These are phyloP conservation scores for Salicornia ramosissima DNA, from an alignment of 148 eudicot genomes.

Conservation along the genomic window DNA sequence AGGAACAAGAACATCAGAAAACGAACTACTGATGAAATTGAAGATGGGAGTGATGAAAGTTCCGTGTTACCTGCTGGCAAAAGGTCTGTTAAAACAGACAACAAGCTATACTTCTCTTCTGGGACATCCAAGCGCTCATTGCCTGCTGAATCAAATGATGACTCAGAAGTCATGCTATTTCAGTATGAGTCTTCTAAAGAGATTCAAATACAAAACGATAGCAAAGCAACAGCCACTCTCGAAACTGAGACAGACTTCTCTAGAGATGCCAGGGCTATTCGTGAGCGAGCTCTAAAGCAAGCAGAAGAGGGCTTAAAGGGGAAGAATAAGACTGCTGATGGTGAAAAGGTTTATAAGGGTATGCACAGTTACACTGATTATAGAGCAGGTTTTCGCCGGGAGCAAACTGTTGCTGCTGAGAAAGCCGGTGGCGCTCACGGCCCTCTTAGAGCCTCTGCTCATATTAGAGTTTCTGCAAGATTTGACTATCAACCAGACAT, in stretches of 20 bases:
- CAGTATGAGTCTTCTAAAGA: slow-evolving; percentile 75
- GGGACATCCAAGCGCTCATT: slow-evolving; percentile 39
- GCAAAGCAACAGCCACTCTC: slow-evolving; percentile 83
- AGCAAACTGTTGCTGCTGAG: slow-evolving; percentile 78
- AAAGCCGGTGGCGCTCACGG: slow-evolving; percentile 96
- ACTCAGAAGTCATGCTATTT: slow-evolving; percentile 36
- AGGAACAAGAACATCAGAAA: slow-evolving; percentile 78
- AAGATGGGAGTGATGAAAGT: slow-evolving; percentile 42
- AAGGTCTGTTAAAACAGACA: slow-evolving; percentile 42
- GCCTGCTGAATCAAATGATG: slow-evolving; percentile 34
- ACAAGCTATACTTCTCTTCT: slow-evolving; percentile 57
- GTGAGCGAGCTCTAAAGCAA: slow-evolving; percentile 78
- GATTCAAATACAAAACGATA: slow-evolving; percentile 77
- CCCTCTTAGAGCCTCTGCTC: slow-evolving; percentile 93
- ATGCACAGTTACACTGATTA: slow-evolving; percentile 79
- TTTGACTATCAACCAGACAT: slow-evolving; percentile 96
- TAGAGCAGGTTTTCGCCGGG: slow-evolving; percentile 92
- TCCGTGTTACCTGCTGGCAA: slow-evolving; percentile 37
- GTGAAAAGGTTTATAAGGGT: slow-evolving; percentile 74
- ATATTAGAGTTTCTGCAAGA: slow-evolving; percentile 84
- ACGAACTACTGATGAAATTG: slow-evolving; percentile 41
- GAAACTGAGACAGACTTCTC: slow-evolving; percentile 89
- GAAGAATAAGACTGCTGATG: slow-evolving; percentile 25
- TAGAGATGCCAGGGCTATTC: slow-evolving; percentile 74
- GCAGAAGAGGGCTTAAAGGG: slow-evolving; percentile 44